Evolutionary conservation across 495 filamentous ascomycete genomes (phyloP), one percentile per base, ranked within the genome.

Genomic region (Pyrenopolyporus hunteri): DNA sequence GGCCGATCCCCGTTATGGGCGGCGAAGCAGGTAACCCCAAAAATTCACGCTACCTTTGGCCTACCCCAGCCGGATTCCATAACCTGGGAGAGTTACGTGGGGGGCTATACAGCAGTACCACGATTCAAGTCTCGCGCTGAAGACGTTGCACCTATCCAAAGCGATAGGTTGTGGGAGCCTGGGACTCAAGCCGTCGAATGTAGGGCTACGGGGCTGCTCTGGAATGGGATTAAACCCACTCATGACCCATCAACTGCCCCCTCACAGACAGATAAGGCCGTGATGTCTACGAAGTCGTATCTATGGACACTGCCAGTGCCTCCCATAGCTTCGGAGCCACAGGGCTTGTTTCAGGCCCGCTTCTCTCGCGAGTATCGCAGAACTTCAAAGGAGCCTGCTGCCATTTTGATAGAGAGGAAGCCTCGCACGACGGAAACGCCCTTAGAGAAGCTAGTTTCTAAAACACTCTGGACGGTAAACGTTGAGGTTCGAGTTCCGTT

Each of bases 391-490:
- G 48, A 54, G n/a, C 68, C 68, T 35, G 68, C 64, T 42, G 68
- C 68, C 4, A 16, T 65, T 35, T 10, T 36, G 13, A 65, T 68
- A 61, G 31, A 16, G 8, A 53, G 58, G 31, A 70, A 68, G 44
- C 33, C 61, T 40, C 53, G 53, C 6, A 25, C 63, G 9, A 49
- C 44, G 4, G 67, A 64, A 29, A 39, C 53, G 2, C 59, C 68
- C 26, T 37, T 77, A 9, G 68, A 59, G 4, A 54, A 25, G n/a
- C 36, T 74, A 25, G 58, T 44, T 3, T 77, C 74, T 7, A 62
- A 43, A 3, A 22, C 11, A 10, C 73, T 77, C 14, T 78, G 65
- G 63, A 49, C 28, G 25, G 55, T 35, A 54, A 60, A 64, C 11
- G 13, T 11, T 22, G 13, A 28, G 28, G 64, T 43, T 20, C 37